Conservation (phyloP, 2,329 filamentous ascomycete species). For the Leptographium flavum region DNA sequence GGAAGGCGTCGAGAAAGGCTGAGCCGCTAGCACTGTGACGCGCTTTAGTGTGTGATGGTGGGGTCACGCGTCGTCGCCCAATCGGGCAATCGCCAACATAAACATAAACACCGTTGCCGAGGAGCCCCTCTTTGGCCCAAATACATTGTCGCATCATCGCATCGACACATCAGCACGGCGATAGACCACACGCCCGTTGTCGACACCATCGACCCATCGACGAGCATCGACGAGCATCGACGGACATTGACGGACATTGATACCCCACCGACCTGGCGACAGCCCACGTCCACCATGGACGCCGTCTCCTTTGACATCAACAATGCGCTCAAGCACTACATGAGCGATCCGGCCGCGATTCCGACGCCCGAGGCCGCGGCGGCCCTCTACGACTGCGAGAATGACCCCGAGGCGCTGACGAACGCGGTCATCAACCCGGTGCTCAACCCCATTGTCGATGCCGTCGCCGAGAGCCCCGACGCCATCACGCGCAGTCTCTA, state of each 20-base stretch:
- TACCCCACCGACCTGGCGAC: background rate
- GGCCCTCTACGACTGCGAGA: conserved; percentile 79
- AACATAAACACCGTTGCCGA: conserved; percentile 21
- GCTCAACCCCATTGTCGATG: conserved; percentile 83
- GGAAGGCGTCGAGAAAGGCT: conserved; percentile 1
- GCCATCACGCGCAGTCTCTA: conserved; percentile 62
- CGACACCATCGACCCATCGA: too few species aligned
- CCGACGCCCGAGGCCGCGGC: conserved; percentile 75
- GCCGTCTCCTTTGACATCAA: conserved; percentile 90
- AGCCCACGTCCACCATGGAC: conserved; percentile 38
- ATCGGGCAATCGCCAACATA: conserved; percentile 13
- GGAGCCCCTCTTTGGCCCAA: background rate
- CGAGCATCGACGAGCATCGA: too few species aligned
- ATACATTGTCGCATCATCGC: background rate
- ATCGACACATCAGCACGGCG: background rate
- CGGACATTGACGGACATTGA: too few species aligned
- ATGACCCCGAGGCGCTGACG: conserved; percentile 73
- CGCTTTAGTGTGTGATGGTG: background rate
- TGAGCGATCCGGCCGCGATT: conserved; percentile 78
- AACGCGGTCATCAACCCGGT: conserved; percentile 68
- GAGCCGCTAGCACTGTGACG: background rate
- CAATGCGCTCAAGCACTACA: conserved; percentile 89
- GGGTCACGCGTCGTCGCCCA: conserved; percentile 4
- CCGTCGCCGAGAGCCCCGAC: conserved; percentile 82
- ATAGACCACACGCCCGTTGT: background rate